A percentile compares a stretch with the other conserved stretches of the same genome.
phyloP scores from a whole-genome alignment of 2,329 filamentous ascomycete species.

The Fusarium sp. region DNA sequence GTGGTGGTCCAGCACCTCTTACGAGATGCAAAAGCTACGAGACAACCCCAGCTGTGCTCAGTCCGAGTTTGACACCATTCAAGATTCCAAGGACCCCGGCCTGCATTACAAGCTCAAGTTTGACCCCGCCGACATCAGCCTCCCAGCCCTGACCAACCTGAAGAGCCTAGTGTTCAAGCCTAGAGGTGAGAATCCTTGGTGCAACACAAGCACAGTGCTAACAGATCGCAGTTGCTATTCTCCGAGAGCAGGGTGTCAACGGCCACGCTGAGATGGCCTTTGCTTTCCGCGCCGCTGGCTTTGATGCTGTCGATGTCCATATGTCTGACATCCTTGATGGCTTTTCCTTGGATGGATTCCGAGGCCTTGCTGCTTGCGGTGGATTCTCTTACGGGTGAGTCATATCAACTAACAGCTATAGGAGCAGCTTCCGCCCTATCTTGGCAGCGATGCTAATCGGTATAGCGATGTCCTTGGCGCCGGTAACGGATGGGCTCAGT shows the following conservation, averaged over 20 bases:
- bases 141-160: slow-evolving; percentile 70
- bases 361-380: slow-evolving; percentile 93
- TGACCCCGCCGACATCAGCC: slow-evolving; percentile 82
- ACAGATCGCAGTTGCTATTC: slow-evolving; percentile 86
- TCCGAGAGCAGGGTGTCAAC: slow-evolving; percentile 96
- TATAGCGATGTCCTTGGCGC: slow-evolving; percentile 80
- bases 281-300: slow-evolving; percentile 91
- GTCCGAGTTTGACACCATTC: slow-evolving; percentile 82
- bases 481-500: slow-evolving; percentile 97
- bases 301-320: slow-evolving; percentile 93
- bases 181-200: slow-evolving; percentile 59
- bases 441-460: slow-evolving; percentile 11
- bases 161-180: slow-evolving; percentile 68
- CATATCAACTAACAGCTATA: not conserved
- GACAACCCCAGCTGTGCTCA: slow-evolving; percentile 93
- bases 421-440: too few relatives aligned
- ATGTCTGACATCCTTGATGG: slow-evolving; percentile 93
- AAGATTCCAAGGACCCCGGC: slow-evolving; percentile 84
- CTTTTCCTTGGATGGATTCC: slow-evolving; percentile 85
- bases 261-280: slow-evolving; percentile 98
- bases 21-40: slow-evolving; percentile 90
- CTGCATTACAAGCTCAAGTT: slow-evolving; percentile 88
- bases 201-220: slow-evolving; percentile 58
- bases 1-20: slow-evolving; percentile 90
- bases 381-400: slow-evolving; percentile 89